Evolutionary conservation across 257 asterid genomes (phyloP), one percentile per base, ranked within the genome.

Genomic region (Capsicum chinense): DNA sequence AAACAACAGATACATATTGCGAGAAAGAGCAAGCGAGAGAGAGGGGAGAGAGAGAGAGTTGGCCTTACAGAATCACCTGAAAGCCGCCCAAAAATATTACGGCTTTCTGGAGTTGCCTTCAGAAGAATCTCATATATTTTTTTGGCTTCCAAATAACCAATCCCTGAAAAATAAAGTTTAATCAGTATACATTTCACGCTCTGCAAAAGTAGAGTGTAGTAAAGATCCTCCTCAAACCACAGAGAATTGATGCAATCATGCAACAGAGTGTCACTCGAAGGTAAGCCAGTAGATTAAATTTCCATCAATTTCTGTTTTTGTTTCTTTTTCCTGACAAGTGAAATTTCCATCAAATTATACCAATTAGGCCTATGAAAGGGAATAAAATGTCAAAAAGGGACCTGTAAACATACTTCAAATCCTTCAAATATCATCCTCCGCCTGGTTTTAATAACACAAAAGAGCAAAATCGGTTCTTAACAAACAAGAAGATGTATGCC

Each of bases 61-160:
- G 89, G 89, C 91, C 99, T 97, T 97, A 93, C 99, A 92, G 98
- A 90, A 90, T 91, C 95, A 92, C 98, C 98, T 88, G 99, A 93
- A 88, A 92, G 99, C 93, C 97, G 97, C 73, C 99, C 99, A 92
- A 97, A 95, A 57, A 94, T 92, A 86, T 92, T 97, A 83, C 98
- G 98, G 96, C 95, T 94, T 90, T 97, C 98, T 83, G 95, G 93
- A 86, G 92, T 91, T 48, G 97, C 88, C 88, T 88, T 91, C 19
- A 92, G 86, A 69, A 97, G 98, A 90, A 93, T 92, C 71, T 95
- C 98, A 88, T 93, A 97, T 58, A 93, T 89, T 85, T 86, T 39
- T 39, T 39, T 39, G 44, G 44, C 44, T 39, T 39, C 44, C 44
- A 39, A 39, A 39, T 39, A 39, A 39, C 44, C 44, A 39, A 39